phyloP scores from a whole-genome alignment of 148 eudicot genomes.

The Nyssa sinensis region DNA sequence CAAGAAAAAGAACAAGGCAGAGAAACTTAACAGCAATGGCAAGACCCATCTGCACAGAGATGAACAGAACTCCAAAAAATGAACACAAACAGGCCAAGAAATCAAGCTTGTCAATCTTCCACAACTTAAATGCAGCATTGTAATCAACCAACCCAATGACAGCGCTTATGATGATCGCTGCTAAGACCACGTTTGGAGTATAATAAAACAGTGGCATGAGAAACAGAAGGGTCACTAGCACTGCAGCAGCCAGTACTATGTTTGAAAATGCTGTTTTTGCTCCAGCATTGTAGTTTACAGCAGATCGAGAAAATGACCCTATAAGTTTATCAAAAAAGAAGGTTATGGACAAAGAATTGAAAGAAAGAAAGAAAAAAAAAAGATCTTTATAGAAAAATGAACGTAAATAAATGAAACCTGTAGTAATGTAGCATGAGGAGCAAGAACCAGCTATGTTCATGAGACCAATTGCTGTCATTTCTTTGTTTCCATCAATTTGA shows the following conservation, averaged over 20 bases:
- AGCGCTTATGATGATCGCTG: conserved; percentile 75
- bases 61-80: conserved; percentile 76
- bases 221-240: conserved; percentile 67
- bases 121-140: conserved; percentile 52
- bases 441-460: conserved; percentile 92
- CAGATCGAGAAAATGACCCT: conserved; percentile 88
- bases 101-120: conserved; percentile 91
- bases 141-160: conserved; percentile 75
- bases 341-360: background rate
- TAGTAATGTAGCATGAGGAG: conserved; percentile 78
- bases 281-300: conserved; percentile 80
- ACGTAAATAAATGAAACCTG: conserved; percentile 35
- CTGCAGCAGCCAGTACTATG: conserved; percentile 70
- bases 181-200: conserved; percentile 73
- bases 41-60: conserved; percentile 76
- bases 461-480: conserved; percentile 90
- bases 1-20: background rate
- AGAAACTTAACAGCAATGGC: conserved; percentile 62
- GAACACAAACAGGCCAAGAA: conserved; percentile 68
- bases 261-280: conserved; percentile 72
- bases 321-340: conserved; percentile 9
- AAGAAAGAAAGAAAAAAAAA: background rate
- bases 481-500: conserved; percentile 92
- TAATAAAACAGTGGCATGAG: conserved; percentile 79
- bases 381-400: background rate